Evolutionary conservation across 129 eudicot species (phyloP), one percentile per base, ranked within the genome.

Genomic region (Dittrichia graveolens): DNA sequence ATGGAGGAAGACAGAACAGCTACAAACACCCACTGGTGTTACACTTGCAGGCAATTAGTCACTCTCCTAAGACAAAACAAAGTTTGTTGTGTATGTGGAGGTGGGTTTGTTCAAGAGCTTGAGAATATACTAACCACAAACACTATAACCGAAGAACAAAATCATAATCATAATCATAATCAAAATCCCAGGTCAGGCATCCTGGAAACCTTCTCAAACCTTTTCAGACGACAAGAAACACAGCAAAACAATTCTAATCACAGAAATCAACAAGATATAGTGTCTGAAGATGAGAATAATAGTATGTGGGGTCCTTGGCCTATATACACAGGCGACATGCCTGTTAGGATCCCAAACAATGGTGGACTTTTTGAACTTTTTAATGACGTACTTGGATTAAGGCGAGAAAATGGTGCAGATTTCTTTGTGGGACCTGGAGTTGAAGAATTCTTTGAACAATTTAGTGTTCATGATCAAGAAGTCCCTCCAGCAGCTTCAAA

Each of bases 341-440:
- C 96, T 16, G 88, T 76, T 31, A 86, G 89, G 43, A 70, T 89
- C 82, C 85, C 96, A 4, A 84, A 80, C 59, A 71, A 79, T 3
- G 90, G 93, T 64, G 90, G 85, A 8, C 72, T 83, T 35, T 64
- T 83, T 14, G 87, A 86, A 70, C 83, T 84, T 41, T 75, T 84
- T 53, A 84, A 87, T 7, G 90, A 89, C 48, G 80, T 84, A 38
- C 84, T 84, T 42, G 92, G 93, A 37, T 73, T 80, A 53, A 79
- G 87, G 54, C 82, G 90, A 48, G 90, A 84, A 60, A 84, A 65
- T 58, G 92, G 96, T 8, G 90, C 88, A 0, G 96, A 90, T 58
- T 81, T 85, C 65, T 83, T 85, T 56, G 83, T 90, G 57, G 96
- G 91, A 4, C 94, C 94, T 0, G 96, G 96, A 37, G 89, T 85